Conservation (phyloP, 768 basidiomycete species). For the Leccinum ochraceum region DNA sequence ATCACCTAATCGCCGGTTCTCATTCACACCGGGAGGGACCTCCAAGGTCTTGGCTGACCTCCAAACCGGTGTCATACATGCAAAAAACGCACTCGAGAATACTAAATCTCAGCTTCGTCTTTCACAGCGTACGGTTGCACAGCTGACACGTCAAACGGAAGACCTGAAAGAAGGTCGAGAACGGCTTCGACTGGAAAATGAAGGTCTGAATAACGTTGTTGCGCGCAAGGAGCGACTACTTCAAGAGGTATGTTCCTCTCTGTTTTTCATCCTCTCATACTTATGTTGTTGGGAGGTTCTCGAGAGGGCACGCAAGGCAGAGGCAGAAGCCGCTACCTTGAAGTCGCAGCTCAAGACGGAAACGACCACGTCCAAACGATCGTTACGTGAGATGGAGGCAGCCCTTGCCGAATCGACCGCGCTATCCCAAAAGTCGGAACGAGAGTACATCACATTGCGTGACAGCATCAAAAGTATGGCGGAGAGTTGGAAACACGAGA, state of each 20-base stretch:
- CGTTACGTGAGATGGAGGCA: slow-evolving; percentile 78
- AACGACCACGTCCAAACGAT: slow-evolving; percentile 69
- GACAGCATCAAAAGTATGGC: slow-evolving; percentile 74
- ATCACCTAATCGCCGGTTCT: slow-evolving; percentile 54
- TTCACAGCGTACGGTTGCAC: slow-evolving; percentile 81
- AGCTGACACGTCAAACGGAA: slow-evolving; percentile 82
- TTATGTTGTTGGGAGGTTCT: slow-evolving; percentile 50
- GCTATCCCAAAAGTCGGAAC: slow-evolving; percentile 75
- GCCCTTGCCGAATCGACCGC: slow-evolving; percentile 73
- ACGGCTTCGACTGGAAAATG: slow-evolving; percentile 79
- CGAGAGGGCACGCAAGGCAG: slow-evolving; percentile 84
- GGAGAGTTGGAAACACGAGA: slow-evolving; percentile 73
- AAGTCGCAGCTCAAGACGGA: slow-evolving; percentile 76
- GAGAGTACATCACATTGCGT: slow-evolving; percentile 78
- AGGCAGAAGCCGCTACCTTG: slow-evolving; percentile 67
- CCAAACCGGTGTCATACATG: slow-evolving; percentile 79
- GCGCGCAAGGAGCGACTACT: slow-evolving; percentile 83
- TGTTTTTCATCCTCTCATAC: not conserved
- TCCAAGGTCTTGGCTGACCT: slow-evolving; percentile 88
- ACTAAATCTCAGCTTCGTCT: slow-evolving; percentile 80
- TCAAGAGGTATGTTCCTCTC: slow-evolving; percentile 65
- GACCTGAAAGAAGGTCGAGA: slow-evolving; percentile 88
- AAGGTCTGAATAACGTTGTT: slow-evolving; percentile 85
- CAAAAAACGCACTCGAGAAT: slow-evolving; percentile 81
- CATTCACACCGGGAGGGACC: slow-evolving; percentile 75